phyloP scores from a whole-genome alignment of 352 stramenopile species.

The Hyaloperonospora brassicae region DNA sequence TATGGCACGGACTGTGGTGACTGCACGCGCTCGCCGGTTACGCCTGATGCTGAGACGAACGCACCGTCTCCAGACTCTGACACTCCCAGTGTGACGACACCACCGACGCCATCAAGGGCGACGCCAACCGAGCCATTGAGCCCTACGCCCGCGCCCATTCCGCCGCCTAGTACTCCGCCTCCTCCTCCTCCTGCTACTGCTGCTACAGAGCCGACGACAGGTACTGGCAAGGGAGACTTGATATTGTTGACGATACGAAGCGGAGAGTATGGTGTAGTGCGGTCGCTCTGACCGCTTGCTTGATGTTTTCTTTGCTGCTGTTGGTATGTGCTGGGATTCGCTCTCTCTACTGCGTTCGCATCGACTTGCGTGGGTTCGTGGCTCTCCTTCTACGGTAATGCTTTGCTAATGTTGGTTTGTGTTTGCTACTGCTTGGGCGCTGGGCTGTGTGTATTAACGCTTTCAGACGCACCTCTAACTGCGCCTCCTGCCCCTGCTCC shows the following conservation, averaged over 20 bases:
- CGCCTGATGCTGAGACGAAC: not conserved
- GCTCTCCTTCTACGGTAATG: slow-evolving; percentile 13
- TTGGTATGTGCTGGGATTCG: not conserved
- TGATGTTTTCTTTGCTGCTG: slow-evolving; percentile 7
- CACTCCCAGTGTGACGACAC: slow-evolving; percentile 10
- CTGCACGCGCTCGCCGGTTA: slow-evolving; percentile 8
- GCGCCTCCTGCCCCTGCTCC: slow-evolving; percentile 17
- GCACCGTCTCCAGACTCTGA: slow-evolving; percentile 4
- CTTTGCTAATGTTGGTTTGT: not conserved
- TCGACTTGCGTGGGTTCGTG: slow-evolving; percentile 5
- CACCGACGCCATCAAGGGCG: slow-evolving; percentile 4
- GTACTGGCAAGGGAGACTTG: slow-evolving; percentile 6
- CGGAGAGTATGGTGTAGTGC: not conserved
- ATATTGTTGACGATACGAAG: not conserved
- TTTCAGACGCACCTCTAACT: slow-evolving; percentile 20
- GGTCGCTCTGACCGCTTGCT: slow-evolving; percentile 17
- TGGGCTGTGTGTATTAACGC: slow-evolving; percentile 17
- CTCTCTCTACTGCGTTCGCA: not conserved
- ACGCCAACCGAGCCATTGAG: slow-evolving; percentile 8
- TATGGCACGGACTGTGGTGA: slow-evolving; percentile 32
- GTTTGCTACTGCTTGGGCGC: slow-evolving; percentile 6
- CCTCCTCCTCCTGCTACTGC: too few species aligned
- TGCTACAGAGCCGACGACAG: slow-evolving; percentile 15
- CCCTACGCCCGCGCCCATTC: not conserved
- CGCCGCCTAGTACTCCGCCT: too few species aligned